Evolutionary conservation across 148 eudicot genomes (phyloP).

Genomic region (Rhododendron simsii): DNA sequence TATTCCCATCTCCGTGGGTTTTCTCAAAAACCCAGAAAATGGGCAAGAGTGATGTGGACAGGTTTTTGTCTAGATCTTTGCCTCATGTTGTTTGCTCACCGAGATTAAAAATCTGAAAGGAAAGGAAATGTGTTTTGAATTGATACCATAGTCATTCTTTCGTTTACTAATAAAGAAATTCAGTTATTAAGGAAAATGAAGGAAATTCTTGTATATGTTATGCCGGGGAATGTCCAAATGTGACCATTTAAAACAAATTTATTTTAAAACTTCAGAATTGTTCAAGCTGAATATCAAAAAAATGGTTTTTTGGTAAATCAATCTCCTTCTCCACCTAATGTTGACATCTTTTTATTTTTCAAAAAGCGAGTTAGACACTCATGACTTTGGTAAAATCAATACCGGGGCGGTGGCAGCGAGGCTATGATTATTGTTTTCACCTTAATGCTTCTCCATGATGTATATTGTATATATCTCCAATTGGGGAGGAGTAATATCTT

Average conservation of each 20-base stretch:
- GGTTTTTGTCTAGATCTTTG: neutral
- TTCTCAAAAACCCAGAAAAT: too few relatives aligned
- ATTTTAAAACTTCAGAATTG: neutral
- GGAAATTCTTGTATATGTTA: neutral
- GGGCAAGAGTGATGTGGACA: neutral
- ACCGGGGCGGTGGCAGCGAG: too few relatives aligned
- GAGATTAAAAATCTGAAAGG: neutral
- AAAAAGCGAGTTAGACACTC: too few relatives aligned
- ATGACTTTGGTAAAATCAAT: too few relatives aligned
- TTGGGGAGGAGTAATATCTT: too few relatives aligned
- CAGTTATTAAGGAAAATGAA: neutral
- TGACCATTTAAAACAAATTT: neutral
- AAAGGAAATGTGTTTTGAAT: neutral
- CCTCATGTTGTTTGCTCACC: neutral
- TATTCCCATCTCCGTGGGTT: too few relatives aligned
- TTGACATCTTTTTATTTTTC: neutral
- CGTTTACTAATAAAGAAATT: neutral
- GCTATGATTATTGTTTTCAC: neutral
- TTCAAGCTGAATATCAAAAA: neutral
- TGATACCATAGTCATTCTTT: neutral
- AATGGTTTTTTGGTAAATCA: neutral
- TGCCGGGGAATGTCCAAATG: neutral
- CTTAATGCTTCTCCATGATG: too few relatives aligned
- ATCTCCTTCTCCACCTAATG: neutral
- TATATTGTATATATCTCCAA: too few relatives aligned